These are phyloP conservation scores for Candida mattraensis DNA, from an alignment of 805 yeast species.

Conservation along the genomic window DNA sequence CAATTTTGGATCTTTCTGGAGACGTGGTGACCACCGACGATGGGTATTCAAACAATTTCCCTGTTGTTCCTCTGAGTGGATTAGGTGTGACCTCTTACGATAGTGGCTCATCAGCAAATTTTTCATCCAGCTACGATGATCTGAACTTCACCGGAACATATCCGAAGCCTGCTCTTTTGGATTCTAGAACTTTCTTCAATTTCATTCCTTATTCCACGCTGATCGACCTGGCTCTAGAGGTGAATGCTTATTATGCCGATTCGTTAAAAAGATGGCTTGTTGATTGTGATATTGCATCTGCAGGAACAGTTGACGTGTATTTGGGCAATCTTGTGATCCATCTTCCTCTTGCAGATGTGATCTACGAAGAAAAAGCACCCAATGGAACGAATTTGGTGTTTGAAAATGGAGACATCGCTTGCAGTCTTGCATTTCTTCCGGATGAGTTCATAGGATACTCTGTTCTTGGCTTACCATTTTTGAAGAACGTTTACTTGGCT, in stretches of 20 bases:
- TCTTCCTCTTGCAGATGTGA: slow-evolving; percentile 49
- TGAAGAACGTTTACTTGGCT: slow-evolving; percentile 54
- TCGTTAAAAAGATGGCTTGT: slow-evolving; percentile 57
- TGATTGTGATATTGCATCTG: slow-evolving; percentile 51
- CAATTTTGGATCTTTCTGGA: slow-evolving; percentile 32
- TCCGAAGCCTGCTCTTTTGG: slow-evolving; percentile 56
- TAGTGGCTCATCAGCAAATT: slow-evolving; percentile 27
- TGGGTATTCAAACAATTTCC: slow-evolving; percentile 27
- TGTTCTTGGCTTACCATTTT: slow-evolving; percentile 58
- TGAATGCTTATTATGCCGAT: slow-evolving; percentile 60
- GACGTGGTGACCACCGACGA: slow-evolving; percentile 6
- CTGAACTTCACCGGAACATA: slow-evolving; percentile 36
- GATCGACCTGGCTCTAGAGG: slow-evolving; percentile 64
- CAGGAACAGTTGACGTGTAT: slow-evolving; percentile 52
- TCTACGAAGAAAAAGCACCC: slow-evolving; percentile 38
- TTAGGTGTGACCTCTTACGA: slow-evolving; percentile 39
- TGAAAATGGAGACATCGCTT: slow-evolving; percentile 55
- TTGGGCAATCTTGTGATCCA: slow-evolving; percentile 52
- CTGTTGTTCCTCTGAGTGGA: slow-evolving; percentile 48
- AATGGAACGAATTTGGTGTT: slow-evolving; percentile 43
- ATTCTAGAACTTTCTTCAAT: slow-evolving; percentile 49
- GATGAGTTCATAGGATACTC: slow-evolving; percentile 47
- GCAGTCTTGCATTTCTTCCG: slow-evolving; percentile 54
- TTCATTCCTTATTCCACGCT: slow-evolving; percentile 57
- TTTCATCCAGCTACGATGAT: slow-evolving; percentile 39